phyloP scores from a whole-genome alignment of 768 basidiomycete species.

The Auricularia sp. region DNA sequence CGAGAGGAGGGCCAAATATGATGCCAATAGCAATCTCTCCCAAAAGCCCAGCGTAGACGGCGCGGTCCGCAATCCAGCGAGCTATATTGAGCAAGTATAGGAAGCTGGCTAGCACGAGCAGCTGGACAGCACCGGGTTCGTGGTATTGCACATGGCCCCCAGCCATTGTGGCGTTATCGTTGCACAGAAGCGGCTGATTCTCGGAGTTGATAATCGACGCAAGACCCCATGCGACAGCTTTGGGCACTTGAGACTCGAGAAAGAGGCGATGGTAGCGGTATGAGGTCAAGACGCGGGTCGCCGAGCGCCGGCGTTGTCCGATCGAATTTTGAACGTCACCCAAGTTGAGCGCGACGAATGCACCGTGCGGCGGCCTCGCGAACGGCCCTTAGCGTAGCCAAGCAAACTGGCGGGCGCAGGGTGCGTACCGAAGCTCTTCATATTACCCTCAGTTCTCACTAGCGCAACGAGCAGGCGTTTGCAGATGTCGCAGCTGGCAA shows the following conservation, averaged over 20 bases:
- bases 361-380: not conserved
- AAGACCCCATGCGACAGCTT: too few species aligned
- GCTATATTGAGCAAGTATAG: not conserved
- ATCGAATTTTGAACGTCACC: not conserved
- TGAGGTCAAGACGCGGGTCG: too few species aligned
- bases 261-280: too few species aligned
- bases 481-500: slow-evolving; percentile 23
- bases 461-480: not conserved
- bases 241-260: too few species aligned
- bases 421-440: not conserved
- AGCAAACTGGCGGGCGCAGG: not conserved
- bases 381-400: not conserved
- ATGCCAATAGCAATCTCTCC: slow-evolving; percentile 47
- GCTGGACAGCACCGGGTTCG: not conserved
- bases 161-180: not conserved
- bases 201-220: not conserved
- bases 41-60: slow-evolving; percentile 37
- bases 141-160: not conserved
- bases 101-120: not conserved
- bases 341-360: not conserved
- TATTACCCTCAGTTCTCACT: not conserved
- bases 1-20: slow-evolving; percentile 42
- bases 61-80: not conserved
- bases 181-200: not conserved
- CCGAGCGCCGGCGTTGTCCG: not conserved